A percentile compares a stretch with the other conserved stretches of the same genome.
Conservation (phyloP, 2,329 filamentous ascomycete genomes). For the Pseudogymnoascus sp. region DNA sequence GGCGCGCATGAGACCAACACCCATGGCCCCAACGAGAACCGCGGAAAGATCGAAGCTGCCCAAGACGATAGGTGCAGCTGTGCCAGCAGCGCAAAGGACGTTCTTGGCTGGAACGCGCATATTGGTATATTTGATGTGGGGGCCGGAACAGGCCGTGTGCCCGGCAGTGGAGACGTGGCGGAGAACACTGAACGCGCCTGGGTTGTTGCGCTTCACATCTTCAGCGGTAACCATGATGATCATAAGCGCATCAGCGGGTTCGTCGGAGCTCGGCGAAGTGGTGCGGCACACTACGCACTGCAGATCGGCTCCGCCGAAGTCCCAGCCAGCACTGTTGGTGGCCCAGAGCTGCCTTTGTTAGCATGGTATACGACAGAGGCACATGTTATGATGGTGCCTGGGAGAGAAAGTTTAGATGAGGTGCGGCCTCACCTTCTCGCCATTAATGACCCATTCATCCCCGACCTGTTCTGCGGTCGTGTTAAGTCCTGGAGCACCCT, state of each 20-base stretch:
- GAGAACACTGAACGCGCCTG: constrained; percentile 39
- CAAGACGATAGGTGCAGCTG: constrained; percentile 37
- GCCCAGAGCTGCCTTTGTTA: constrained; percentile 40
- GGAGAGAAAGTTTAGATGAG: neutral
- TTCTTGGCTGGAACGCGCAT: constrained; percentile 42
- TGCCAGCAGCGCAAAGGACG: constrained; percentile 38
- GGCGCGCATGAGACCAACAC: constrained; percentile 45
- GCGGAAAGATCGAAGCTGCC: constrained; percentile 37
- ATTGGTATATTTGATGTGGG: constrained; percentile 41
- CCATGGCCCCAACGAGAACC: constrained; percentile 47
- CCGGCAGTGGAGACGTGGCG: constrained; percentile 39
- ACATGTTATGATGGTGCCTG: neutral
- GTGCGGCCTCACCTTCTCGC: constrained; percentile 40
- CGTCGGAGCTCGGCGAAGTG: constrained; percentile 25
- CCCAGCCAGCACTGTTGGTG: constrained; percentile 48
- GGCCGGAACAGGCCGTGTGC: constrained; percentile 41
- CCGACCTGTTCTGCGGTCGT: constrained; percentile 43
- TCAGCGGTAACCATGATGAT: constrained; percentile 43
- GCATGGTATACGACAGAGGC: neutral
- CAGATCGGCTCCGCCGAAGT: constrained; percentile 43
- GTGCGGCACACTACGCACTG: constrained; percentile 44
- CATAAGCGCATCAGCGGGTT: constrained; percentile 35
- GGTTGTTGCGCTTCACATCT: constrained; percentile 38
- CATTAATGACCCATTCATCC: constrained; percentile 44
- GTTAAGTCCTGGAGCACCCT: constrained; percentile 39